A percentile compares a stretch with the other conserved stretches of the same genome.
phyloP scores from a whole-genome alignment of 805 yeast species.

The Wickerhamiella sorbophila region DNA sequence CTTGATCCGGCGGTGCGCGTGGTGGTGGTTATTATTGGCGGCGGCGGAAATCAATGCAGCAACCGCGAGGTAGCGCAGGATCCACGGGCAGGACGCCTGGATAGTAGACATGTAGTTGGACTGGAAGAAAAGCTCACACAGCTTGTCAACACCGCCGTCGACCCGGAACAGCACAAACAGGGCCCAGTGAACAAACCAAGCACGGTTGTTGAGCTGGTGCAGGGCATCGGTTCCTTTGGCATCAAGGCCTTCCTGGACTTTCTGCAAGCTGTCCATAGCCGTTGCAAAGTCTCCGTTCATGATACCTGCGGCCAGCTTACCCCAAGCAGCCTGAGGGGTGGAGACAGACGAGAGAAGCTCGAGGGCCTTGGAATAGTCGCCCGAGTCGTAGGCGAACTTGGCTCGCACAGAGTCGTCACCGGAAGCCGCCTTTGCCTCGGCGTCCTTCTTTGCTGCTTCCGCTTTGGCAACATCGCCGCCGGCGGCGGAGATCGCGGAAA shows the following conservation, averaged over 20 bases:
- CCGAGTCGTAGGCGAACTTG: conserved; percentile 30
- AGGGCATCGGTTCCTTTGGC: conserved; percentile 40
- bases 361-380: conserved; percentile 29
- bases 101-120: conserved; percentile 50
- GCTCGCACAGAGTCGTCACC: conserved; percentile 16
- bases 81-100: conserved; percentile 62
- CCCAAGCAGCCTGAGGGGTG: conserved; percentile 36
- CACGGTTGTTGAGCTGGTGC: conserved; percentile 45
- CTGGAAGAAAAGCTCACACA: conserved; percentile 43
- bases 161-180: conserved; percentile 46
- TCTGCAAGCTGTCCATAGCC: conserved; percentile 39
- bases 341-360: conserved; percentile 23
- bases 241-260: conserved; percentile 45
- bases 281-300: conserved; percentile 38
- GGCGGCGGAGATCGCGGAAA: conserved; percentile 12
- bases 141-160: conserved; percentile 37
- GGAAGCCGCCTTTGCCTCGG: not conserved
- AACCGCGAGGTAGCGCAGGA: conserved; percentile 47
- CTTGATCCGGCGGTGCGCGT: conserved; percentile 39
- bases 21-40: conserved; percentile 17
- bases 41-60: conserved; percentile 31
- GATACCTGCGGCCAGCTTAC: conserved; percentile 49
- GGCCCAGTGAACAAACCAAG: conserved; percentile 60
- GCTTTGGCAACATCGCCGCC: conserved; percentile 23
- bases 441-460: not conserved